Base-by-base conservation (phyloP, 208 protist genomes). In the Leishmania major region DNA sequence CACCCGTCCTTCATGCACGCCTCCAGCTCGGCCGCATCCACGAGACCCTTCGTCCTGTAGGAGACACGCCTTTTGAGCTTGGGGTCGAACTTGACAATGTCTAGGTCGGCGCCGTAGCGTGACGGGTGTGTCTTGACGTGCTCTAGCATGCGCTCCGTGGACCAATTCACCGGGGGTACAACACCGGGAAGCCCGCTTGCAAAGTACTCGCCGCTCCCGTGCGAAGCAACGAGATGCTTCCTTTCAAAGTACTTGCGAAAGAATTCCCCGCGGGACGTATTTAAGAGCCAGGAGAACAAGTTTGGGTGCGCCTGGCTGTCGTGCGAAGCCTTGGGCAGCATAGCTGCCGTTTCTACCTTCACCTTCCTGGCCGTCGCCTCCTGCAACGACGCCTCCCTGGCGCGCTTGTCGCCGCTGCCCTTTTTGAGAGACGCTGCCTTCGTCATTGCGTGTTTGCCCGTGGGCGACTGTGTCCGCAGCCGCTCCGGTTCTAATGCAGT, bases 221-320 rank as follows among this genome's bases (percentile, higher is more conserved):
- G 91, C 49, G 84, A 92, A 37, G 64, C 79, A 53, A 88, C 82
- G 40, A 95, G 53, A 64, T 90, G 89, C 71, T 92, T 89, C 79
- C 94, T 88, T 77, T 97, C 96, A 89, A 94, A 98, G 77, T 97
- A 94, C 3, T 89, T 77, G 25, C 85, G 75, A 78, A 95, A 96
- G 62, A 98, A 98, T 25, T 92, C 85, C 45, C 81, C 64, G 47
- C 88, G 78, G 0, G 86, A 89, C 19, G 89, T 82, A 13, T 90
- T 88, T 31, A 91, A 60, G 28, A 96, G 74, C 71, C 95, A 89
- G n/a, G 73, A 81, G 64, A 94, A 94, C 76, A 94, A 92, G 67
- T 78, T 80, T 25, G 45, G 66, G 13, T 40, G 51, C 19, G 17
- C 31, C 53, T 57, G 40, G 49, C 22, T 66, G 13, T 57, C 64